Evolutionary conservation across 2,329 filamentous ascomycete species (phyloP).

Genomic region (Akanthomyces dipterigenus): DNA sequence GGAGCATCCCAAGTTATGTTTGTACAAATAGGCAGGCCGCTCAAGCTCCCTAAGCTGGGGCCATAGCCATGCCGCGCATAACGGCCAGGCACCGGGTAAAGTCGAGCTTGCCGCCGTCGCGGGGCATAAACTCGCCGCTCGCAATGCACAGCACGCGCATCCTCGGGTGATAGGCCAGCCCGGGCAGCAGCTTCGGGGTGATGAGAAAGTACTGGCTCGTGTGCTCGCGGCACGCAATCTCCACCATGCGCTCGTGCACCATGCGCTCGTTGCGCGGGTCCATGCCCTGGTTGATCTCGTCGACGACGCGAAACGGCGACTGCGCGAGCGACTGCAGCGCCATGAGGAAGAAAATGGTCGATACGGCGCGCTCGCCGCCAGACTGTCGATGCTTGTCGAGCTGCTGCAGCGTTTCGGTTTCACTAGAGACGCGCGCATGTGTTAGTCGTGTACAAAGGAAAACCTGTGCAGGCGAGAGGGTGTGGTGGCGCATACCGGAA

Average conservation of each 20-base stretch:
- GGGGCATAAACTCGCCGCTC: constrained; percentile 69
- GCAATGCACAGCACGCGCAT: constrained; percentile 95
- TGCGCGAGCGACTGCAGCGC: constrained; percentile 88
- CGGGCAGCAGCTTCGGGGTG: constrained; percentile 87
- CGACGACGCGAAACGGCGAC: constrained; percentile 93
- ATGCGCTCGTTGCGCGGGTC: constrained; percentile 97
- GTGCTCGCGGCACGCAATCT: constrained; percentile 84
- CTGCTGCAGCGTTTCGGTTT: constrained; percentile 74
- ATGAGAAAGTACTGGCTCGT: constrained; percentile 91
- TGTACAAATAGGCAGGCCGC: too few species aligned
- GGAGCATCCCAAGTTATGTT: too few species aligned
- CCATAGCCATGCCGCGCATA: constrained; percentile 30
- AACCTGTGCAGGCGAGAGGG: neutral
- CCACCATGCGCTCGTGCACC: constrained; percentile 96
- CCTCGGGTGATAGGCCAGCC: constrained; percentile 75
- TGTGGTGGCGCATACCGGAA: constrained; percentile 60
- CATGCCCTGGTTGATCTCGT: constrained; percentile 99
- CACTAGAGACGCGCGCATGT: constrained; percentile 35
- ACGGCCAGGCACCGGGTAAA: constrained; percentile 39
- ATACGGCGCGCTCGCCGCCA: constrained; percentile 90
- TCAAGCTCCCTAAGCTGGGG: neutral
- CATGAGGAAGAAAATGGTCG: constrained; percentile 99
- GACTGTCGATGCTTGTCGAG: constrained; percentile 92
- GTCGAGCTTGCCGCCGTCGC: constrained; percentile 44
- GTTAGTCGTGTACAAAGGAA: constrained; percentile 12